Percentiles rank a stretch among this genome's conserved stretches.
Conservation (phyloP, 805 yeast genomes). For the Candida silvatica region DNA sequence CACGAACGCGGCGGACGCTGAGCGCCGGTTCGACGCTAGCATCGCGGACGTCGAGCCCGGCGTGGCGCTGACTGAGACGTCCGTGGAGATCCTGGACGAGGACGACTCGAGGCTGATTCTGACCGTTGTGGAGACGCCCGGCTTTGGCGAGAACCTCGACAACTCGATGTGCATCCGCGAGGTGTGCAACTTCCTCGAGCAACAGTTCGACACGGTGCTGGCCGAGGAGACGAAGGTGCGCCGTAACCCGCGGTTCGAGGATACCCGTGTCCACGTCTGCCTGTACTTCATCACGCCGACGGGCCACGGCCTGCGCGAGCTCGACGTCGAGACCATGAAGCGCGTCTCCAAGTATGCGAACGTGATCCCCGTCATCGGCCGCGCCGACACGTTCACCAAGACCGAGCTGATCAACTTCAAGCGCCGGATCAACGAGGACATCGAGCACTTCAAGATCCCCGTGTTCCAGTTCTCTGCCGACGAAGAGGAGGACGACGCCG, state of each 20-base stretch:
- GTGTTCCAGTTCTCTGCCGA: conserved; percentile 65
- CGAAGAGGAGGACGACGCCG: conserved; percentile 64
- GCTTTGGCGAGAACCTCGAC: conserved; percentile 53
- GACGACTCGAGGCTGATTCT: conserved; percentile 47
- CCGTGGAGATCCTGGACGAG: conserved; percentile 53
- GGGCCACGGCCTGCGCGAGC: conserved; percentile 72
- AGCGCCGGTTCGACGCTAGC: conserved; percentile 53
- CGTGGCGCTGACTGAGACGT: conserved; percentile 61
- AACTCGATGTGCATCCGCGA: conserved; percentile 59
- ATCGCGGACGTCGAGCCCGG: conserved; percentile 65
- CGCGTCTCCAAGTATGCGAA: conserved; percentile 63
- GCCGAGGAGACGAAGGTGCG: conserved; percentile 82
- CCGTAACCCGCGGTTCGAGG: conserved; percentile 78
- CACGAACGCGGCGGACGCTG: conserved; percentile 46
- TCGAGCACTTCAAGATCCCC: conserved; percentile 64
- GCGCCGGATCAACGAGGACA: conserved; percentile 49
- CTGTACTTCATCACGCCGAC: conserved; percentile 65
- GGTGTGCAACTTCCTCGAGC: conserved; percentile 58
- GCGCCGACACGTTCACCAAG: conserved; percentile 64
- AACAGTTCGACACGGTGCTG: conserved; percentile 68
- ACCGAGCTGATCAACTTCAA: conserved; percentile 53
- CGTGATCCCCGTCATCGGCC: conserved; percentile 61
- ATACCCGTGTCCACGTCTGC: conserved; percentile 68
- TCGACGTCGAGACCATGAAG: conserved; percentile 68
- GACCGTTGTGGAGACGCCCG: conserved; percentile 51